phyloP scores from a whole-genome alignment of 768 basidiomycete species.

The Kondoa subrosea region DNA sequence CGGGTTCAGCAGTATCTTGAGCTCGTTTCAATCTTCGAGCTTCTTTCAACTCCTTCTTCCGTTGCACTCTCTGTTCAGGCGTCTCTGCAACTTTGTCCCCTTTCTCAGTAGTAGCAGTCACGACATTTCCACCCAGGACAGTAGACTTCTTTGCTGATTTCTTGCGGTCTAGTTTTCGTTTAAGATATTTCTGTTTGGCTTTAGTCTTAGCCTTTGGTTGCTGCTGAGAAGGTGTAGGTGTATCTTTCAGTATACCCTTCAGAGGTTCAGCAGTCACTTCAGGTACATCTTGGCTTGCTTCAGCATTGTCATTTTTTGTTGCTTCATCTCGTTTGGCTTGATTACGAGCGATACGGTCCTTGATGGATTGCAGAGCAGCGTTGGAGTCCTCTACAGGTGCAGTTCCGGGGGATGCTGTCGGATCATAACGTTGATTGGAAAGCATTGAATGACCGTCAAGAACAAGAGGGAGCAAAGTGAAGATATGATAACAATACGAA shows the following conservation, averaged over 20 bases:
- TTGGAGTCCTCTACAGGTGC: not conserved
- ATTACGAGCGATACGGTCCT: not conserved
- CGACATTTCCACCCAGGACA: constrained; percentile 15
- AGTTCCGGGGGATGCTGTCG: no score
- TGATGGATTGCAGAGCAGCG: not conserved
- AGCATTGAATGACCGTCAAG: no score
- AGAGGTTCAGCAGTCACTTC: not conserved
- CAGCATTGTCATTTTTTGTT: not conserved
- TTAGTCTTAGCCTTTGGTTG: constrained; percentile 44
- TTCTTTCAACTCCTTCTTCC: constrained; percentile 21
- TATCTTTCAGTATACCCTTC: not conserved
- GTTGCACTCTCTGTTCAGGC: constrained; percentile 22
- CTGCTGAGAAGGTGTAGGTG: constrained; percentile 13
- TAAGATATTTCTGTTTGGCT: constrained; percentile 55
- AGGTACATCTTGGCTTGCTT: not conserved
- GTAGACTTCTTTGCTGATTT: constrained; percentile 37
- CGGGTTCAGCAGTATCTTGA: not conserved
- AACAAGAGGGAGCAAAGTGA: no score
- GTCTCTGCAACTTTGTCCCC: constrained; percentile 16
- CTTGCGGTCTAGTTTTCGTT: constrained; percentile 51
- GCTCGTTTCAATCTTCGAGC: constrained; percentile 15
- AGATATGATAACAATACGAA: no score
- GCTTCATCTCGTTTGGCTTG: not conserved
- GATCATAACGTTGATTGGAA: no score
- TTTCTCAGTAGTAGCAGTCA: not conserved